phyloP scores from a whole-genome alignment of 495 filamentous ascomycete genomes.

The Penicillium salamii region DNA sequence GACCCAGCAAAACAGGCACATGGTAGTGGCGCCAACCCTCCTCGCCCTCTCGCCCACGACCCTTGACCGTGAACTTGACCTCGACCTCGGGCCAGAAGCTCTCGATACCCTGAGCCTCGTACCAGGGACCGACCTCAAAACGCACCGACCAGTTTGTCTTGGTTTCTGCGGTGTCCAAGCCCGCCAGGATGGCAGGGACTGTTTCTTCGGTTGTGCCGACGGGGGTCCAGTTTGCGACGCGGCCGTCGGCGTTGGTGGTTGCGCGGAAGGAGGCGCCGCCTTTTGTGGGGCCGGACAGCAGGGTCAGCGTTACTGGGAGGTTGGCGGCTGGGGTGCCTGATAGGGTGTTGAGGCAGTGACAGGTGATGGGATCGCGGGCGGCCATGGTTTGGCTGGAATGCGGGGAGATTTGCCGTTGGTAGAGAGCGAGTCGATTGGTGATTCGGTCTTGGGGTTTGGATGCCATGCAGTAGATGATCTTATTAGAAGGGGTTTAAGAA shows the following conservation, averaged over 20 bases:
- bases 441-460: slow-evolving; percentile 24
- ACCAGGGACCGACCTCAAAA: slow-evolving; percentile 79
- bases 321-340: slow-evolving; percentile 61
- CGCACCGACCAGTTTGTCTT: slow-evolving; percentile 66
- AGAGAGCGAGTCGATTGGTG: slow-evolving; percentile 37
- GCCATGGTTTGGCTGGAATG: slow-evolving; percentile 20
- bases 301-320: slow-evolving; percentile 55
- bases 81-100: slow-evolving; percentile 93
- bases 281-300: slow-evolving; percentile 36
- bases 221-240: slow-evolving; percentile 74
- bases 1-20: slow-evolving; percentile 84
- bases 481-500: neutral
- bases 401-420: slow-evolving; percentile 34
- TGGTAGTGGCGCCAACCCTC: slow-evolving; percentile 77
- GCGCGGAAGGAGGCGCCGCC: slow-evolving; percentile 55
- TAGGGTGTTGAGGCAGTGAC: slow-evolving; percentile 69
- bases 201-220: slow-evolving; percentile 42
- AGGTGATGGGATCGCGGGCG: slow-evolving; percentile 69
- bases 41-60: slow-evolving; percentile 53
- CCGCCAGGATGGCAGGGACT: slow-evolving; percentile 49
- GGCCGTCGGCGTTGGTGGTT: slow-evolving; percentile 80
- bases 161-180: slow-evolving; percentile 34
- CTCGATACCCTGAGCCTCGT: slow-evolving; percentile 60
- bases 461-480: slow-evolving; percentile 27
- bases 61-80: slow-evolving; percentile 74